Base-by-base conservation (phyloP, 495 filamentous ascomycete species). In the Penicillium verhagenii region DNA sequence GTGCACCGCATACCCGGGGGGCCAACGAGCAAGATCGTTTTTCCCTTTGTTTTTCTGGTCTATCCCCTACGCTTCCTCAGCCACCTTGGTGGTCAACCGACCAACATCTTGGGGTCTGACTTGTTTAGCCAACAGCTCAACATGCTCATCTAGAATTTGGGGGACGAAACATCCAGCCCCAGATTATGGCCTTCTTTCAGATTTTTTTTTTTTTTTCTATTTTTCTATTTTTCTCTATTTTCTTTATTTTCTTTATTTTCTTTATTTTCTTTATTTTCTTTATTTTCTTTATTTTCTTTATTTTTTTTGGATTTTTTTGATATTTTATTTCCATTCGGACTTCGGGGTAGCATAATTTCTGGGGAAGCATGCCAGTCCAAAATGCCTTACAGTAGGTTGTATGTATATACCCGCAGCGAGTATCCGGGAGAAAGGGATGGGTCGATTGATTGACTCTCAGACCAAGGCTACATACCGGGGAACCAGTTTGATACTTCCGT, bases 401-500 rank as follows among this genome's bases (percentile, higher is more conserved):
- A 25, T 29, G 9, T 16, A 21, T 18, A 28, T 44, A 37, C 42
- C 54, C 52, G 57, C 57, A 61, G 52, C 47, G 28, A 63, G 19
- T 50, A 63, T 48, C 29, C 31, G 18, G 31, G 31, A 39, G 52
- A 48, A 59, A 57, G 57, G 61, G 64, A 62, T 59, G 49, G 33
- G 52, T 43, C 47, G 52, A 60, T 52, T 51, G 58, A 53, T 59
- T 57, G 31, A 57, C 59, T 63, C 50, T 48, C 45, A 62, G 52
- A 26, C 59, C 16, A 39, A n/a, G 52, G 24, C 57, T 44, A 56
- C 60, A 66, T 66, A 54, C 61, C 58, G 64, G 64, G 61, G 64
- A 67, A 61, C 53, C 37, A 53, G 16, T 31, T 14, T 31, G 24
- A 50, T 57, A 53, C 44, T 59, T 61, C 60, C 58, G 58, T 50